Percentiles rank a stretch among this genome's conserved stretches.
Evolutionary conservation across 73 alveolate genomes (phyloP).

Genomic region (Paramecium octaurelia): DNA sequence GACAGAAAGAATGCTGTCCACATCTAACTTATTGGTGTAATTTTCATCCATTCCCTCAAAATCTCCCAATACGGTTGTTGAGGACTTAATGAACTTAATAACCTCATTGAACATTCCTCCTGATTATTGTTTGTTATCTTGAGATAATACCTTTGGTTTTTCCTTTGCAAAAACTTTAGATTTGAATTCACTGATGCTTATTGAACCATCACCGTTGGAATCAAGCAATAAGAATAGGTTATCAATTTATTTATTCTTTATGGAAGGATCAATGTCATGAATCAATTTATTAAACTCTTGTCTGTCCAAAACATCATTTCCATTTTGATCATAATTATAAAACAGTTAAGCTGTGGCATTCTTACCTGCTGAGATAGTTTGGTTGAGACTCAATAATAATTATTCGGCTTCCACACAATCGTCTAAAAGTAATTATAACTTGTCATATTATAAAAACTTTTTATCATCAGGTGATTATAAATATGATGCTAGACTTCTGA

Average conservation of each 20-base stretch:
- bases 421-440: neutral
- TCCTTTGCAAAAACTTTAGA: neutral
- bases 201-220: neutral
- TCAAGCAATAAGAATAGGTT: neutral
- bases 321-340: conserved; percentile 42
- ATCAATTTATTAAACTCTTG: neutral
- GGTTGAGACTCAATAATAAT: neutral
- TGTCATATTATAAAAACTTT: neutral
- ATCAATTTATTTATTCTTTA: neutral
- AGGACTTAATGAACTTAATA: neutral
- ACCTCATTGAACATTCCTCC: neutral
- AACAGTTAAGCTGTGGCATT: neutral
- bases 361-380: neutral
- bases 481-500: neutral
- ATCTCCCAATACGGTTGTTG: neutral
- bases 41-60: neutral
- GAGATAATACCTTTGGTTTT: neutral
- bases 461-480: neutral
- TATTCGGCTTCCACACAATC: neutral
- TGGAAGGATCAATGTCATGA: neutral
- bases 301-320: neutral
- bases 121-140: neutral
- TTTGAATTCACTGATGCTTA: neutral
- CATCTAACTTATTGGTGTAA: neutral
- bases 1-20: neutral